A percentile compares a stretch with the other conserved stretches of the same genome.
Conservation (phyloP, 148 eudicot species). For the Fagopyrum tataricum region DNA sequence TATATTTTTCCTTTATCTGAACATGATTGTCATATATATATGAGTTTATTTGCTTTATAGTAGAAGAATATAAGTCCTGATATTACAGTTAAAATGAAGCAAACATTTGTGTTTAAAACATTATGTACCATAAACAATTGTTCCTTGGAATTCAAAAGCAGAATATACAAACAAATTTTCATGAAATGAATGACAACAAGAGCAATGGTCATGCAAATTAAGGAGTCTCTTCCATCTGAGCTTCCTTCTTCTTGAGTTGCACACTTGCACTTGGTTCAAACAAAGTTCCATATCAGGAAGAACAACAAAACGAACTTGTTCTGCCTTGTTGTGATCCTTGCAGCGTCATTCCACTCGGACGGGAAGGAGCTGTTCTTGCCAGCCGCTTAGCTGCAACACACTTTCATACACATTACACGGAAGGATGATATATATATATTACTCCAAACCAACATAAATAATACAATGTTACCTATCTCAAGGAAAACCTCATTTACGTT, state of each 20-base stretch:
- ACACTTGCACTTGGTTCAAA: neutral
- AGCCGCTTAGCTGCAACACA: slow-evolving; percentile 42
- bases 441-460: neutral
- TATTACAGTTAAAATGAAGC: too few species aligned
- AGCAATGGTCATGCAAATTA: too few species aligned
- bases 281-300: slow-evolving; percentile 31
- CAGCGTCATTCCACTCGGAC: slow-evolving; percentile 42
- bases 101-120: too few species aligned
- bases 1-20: too few species aligned
- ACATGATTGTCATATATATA: too few species aligned
- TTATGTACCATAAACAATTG: neutral
- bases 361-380: slow-evolving; percentile 32
- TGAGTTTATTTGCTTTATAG: too few species aligned
- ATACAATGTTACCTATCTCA: slow-evolving; percentile 35
- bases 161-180: neutral
- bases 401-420: too few species aligned
- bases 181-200: neutral
- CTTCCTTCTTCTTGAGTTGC: neutral
- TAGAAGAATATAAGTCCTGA: too few species aligned
- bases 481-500: slow-evolving; percentile 66
- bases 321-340: slow-evolving; percentile 33
- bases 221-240: neutral
- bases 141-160: neutral
- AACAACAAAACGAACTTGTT: slow-evolving; percentile 42
- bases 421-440: neutral